Conservation (phyloP, 202 grass and related monocot species). For the Schoenoplectus triqueter region DNA sequence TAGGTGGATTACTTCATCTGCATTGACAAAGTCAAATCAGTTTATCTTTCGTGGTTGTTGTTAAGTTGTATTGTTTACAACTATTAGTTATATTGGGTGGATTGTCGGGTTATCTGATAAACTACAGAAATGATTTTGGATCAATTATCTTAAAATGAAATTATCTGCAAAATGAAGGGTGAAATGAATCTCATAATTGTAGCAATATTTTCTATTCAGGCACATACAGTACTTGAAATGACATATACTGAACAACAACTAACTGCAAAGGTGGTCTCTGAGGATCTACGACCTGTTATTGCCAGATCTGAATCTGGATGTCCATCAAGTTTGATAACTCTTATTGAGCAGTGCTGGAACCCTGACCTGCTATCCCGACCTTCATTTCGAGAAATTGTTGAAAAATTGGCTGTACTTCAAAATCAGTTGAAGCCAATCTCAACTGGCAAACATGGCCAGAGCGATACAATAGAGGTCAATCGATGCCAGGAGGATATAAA, state of each 20-base stretch:
- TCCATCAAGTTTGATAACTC: conserved; percentile 66
- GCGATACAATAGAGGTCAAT: conserved; percentile 43
- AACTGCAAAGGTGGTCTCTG: conserved; percentile 77
- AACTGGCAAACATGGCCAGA: conserved; percentile 42
- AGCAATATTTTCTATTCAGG: conserved; percentile 57
- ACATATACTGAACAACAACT: conserved; percentile 95
- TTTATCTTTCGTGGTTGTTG: neutral
- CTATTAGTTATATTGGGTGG: neutral
- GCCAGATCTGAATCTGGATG: conserved; percentile 60
- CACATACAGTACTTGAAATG: conserved; percentile 99
- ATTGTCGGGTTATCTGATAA: neutral
- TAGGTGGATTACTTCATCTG: neutral
- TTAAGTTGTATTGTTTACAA: conserved; percentile 2
- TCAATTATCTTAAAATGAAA: neutral
- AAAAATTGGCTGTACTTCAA: conserved; percentile 54
- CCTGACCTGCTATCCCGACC: conserved; percentile 70
- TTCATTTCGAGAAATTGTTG: conserved; percentile 71
- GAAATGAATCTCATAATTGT: conserved; percentile 1
- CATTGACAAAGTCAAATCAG: neutral
- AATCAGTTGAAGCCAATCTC: conserved; percentile 46
- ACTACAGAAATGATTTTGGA: neutral
- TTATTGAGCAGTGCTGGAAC: conserved; percentile 81
- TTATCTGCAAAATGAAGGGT: neutral
- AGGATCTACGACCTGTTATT: conserved; percentile 74
- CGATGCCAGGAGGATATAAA: conserved; percentile 71